phyloP scores from a whole-genome alignment of 2,329 filamentous ascomycete genomes.

The Epichloe hybrida region DNA sequence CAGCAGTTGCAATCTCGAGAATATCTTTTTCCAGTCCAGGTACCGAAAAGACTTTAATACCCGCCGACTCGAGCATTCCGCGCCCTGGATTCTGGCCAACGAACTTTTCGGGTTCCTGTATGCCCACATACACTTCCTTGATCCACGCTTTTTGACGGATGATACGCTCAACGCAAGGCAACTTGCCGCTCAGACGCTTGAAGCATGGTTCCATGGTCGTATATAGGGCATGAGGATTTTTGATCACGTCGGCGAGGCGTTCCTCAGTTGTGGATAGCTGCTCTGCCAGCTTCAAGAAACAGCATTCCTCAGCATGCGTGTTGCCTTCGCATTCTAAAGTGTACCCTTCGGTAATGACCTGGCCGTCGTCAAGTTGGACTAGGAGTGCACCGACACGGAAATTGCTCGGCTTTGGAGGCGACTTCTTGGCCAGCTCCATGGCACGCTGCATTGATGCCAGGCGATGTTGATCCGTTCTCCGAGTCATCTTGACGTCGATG shows the following conservation, averaged over 20 bases:
- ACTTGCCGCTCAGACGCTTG: conserved; percentile 58
- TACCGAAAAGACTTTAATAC: conserved; percentile 61
- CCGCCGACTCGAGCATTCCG: conserved; percentile 53
- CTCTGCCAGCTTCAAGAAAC: conserved; percentile 58
- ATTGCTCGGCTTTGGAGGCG: conserved; percentile 78
- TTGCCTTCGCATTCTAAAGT: conserved; percentile 85
- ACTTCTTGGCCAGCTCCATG: conserved; percentile 61
- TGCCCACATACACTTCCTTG: conserved; percentile 70
- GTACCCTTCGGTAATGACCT: conserved; percentile 69
- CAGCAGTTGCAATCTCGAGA: conserved; percentile 66
- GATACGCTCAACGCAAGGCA: conserved; percentile 69
- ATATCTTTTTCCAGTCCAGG: conserved; percentile 70
- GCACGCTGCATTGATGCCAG: conserved; percentile 51
- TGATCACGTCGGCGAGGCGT: conserved; percentile 30
- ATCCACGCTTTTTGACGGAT: conserved; percentile 49
- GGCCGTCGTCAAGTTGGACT: conserved; percentile 33
- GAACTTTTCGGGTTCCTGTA: conserved; percentile 82
- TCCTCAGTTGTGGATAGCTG: conserved; percentile 37
- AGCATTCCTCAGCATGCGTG: conserved; percentile 93
- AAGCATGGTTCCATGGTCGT: conserved; percentile 88
- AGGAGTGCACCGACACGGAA: conserved; percentile 93
- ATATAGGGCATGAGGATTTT: conserved; percentile 45
- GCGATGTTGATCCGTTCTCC: conserved; percentile 26
- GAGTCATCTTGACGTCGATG: conserved; percentile 9
- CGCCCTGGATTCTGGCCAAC: conserved; percentile 70